Evolutionary conservation across 176 grass and related monocot genomes (phyloP).

Genomic region (Aegilops bicornis): DNA sequence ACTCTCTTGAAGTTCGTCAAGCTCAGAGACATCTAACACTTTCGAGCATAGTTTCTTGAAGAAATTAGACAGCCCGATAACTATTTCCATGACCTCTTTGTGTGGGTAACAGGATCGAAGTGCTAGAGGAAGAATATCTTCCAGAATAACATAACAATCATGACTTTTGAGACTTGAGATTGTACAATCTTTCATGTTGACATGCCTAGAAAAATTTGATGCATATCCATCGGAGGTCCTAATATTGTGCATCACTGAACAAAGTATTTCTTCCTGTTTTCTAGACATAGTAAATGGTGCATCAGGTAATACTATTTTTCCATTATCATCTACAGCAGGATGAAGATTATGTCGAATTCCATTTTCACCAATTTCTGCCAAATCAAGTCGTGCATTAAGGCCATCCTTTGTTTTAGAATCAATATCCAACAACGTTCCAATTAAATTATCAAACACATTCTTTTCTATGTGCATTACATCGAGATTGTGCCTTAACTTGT

Average conservation of each 20-base stretch:
- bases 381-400: background rate
- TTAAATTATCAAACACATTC: background rate
- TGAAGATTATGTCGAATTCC: background rate
- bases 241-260: background rate
- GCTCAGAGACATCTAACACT: background rate
- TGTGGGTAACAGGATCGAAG: background rate
- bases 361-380: background rate
- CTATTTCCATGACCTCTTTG: background rate
- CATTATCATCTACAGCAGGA: background rate
- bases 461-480: too few relatives aligned
- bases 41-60: too few relatives aligned
- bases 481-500: too few relatives aligned
- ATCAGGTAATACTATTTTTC: background rate
- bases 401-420: background rate
- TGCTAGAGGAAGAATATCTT: conserved; percentile 29
- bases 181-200: conserved; percentile 22
- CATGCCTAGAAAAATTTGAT: background rate
- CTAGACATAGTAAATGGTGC: conserved; percentile 14
- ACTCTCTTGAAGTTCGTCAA: background rate
- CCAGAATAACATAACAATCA: conserved; percentile 28
- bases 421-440: background rate
- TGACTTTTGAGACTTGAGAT: conserved; percentile 23
- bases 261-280: background rate
- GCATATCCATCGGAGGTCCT: background rate
- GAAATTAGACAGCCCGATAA: too few relatives aligned